These are phyloP conservation scores for Leccinum boreale DNA, from an alignment of 768 basidiomycete species.

Conservation along the genomic window DNA sequence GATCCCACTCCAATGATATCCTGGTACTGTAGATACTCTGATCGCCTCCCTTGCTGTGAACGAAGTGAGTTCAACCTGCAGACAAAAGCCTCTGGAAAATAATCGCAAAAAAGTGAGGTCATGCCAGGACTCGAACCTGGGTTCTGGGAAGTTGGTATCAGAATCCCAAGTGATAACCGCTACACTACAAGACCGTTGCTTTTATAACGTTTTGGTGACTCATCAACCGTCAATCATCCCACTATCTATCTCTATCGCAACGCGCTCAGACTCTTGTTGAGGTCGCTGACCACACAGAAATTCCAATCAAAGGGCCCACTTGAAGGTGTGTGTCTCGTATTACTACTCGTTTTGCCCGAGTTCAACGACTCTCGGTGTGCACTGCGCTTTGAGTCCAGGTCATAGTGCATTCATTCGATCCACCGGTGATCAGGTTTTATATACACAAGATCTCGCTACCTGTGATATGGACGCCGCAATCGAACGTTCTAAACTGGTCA, in stretches of 20 bases:
- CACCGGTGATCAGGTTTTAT: no score
- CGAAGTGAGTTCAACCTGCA: no score
- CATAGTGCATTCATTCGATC: no score
- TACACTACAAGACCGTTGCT: conserved; percentile 10
- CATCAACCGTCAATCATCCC: neutral
- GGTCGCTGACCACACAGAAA: conserved; percentile 15
- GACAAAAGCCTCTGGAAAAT: neutral
- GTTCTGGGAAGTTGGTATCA: conserved; percentile 9
- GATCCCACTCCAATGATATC: neutral
- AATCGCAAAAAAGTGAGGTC: conserved; percentile 3
- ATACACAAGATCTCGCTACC: no score
- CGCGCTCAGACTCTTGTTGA: no score
- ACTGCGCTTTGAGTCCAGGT: no score
- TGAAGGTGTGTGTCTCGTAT: no score
- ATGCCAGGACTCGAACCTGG: conserved; percentile 15
- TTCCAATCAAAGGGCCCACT: no score
- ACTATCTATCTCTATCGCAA: conserved; percentile 36
- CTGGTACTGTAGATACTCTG: neutral
- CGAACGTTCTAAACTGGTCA: neutral
- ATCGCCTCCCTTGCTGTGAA: neutral
- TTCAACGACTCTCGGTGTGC: no score
- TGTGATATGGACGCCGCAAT: neutral
- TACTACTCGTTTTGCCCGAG: no score
- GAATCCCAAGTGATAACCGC: conserved; percentile 16
- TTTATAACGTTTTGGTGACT: neutral